Percentiles rank a stretch among this genome's conserved stretches.
Evolutionary conservation across 257 asterid genomes (phyloP).

Genomic region (Solanum chiquidenum): DNA sequence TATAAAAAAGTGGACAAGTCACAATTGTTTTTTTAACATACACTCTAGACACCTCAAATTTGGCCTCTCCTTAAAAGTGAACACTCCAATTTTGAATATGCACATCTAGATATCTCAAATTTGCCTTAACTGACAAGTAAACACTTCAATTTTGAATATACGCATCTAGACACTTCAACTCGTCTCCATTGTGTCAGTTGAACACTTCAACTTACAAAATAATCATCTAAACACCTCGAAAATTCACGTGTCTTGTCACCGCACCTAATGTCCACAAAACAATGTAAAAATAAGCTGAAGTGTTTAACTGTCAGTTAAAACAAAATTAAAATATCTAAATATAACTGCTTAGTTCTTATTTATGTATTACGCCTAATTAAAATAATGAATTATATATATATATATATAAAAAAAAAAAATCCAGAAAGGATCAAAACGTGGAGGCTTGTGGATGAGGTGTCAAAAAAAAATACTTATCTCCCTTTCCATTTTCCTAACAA

Average conservation of each 20-base stretch:
- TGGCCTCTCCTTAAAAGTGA: fast-evolving
- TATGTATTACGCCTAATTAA: not conserved
- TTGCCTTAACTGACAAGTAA: not conserved
- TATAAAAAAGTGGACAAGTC: not conserved
- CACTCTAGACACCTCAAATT: too few species aligned
- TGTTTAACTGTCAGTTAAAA: not conserved
- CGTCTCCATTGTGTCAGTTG: fast-evolving
- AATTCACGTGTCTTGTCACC: not conserved
- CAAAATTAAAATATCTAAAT: not conserved
- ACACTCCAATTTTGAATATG: too few species aligned
- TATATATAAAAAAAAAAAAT: too few species aligned
- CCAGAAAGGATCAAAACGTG: not conserved
- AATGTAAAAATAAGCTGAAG: not conserved
- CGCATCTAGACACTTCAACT: not conserved
- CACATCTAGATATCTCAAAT: not conserved
- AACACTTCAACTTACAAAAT: not conserved
- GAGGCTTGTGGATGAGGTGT: not conserved
- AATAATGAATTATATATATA: too few species aligned
- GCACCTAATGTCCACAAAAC: not conserved
- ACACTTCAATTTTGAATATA: fast-evolving
- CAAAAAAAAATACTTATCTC: not conserved
- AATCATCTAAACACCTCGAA: fast-evolving
- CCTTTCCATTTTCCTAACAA: not conserved
- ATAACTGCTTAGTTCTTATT: not conserved
- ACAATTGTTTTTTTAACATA: too few species aligned